Conservation (phyloP, 1,284 basidiomycete species). For the Vanrija sp. region DNA sequence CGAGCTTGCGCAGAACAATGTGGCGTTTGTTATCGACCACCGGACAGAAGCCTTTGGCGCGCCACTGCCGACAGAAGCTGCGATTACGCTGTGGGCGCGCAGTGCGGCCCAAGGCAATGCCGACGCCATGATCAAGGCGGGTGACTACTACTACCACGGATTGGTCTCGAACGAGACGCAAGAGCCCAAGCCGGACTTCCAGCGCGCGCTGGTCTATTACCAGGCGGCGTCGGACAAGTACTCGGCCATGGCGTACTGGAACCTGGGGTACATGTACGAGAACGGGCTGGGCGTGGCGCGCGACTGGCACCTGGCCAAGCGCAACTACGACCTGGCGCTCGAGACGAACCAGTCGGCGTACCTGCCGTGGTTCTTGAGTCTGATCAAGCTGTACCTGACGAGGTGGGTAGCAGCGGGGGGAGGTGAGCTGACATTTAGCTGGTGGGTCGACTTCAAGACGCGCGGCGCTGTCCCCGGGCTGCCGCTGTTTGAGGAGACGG, state of each 20-base stretch:
- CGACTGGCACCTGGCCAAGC: constrained; percentile 96
- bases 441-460: constrained; percentile 41
- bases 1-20: constrained; percentile 91
- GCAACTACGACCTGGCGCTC: constrained; percentile 86
- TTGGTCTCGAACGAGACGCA: constrained; percentile 28
- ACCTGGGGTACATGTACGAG: constrained; percentile 98
- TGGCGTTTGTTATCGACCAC: constrained; percentile 89
- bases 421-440: constrained; percentile 23
- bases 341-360: constrained; percentile 76
- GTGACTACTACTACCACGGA: constrained; percentile 75
- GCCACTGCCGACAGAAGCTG: constrained; percentile 50
- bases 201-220: constrained; percentile 89
- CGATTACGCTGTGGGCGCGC: constrained; percentile 88
- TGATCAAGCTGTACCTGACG: constrained; percentile 76
- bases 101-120: constrained; percentile 90
- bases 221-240: constrained; percentile 81
- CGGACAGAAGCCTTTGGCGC: neutral
- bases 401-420: constrained; percentile 21
- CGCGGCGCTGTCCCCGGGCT: constrained; percentile 41
- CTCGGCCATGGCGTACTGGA: constrained; percentile 96
- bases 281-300: constrained; percentile 84
- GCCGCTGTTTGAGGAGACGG: constrained; percentile 31
- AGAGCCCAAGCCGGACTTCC: constrained; percentile 57
- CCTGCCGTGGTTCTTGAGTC: constrained; percentile 75
- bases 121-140: constrained; percentile 93